Conservation (phyloP, 75 land plant species). For the Picea sitchensis region DNA sequence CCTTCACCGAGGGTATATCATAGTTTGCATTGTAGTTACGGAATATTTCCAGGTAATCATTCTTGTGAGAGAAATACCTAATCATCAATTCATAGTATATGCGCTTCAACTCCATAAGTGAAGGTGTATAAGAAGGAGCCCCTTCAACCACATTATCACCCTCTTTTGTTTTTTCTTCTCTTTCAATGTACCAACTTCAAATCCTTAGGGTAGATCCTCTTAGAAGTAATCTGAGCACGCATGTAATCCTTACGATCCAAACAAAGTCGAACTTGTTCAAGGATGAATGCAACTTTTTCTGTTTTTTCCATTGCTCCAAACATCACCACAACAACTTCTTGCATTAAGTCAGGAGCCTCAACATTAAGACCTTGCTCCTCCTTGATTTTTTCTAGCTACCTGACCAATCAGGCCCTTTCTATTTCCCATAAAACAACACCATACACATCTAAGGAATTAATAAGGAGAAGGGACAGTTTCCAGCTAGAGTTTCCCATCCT, state of each 20-base stretch:
- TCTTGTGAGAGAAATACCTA: slow-evolving; percentile 28
- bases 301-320: slow-evolving; percentile 99
- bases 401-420: slow-evolving; percentile 85
- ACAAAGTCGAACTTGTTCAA: slow-evolving; percentile 97
- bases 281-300: slow-evolving; percentile 96
- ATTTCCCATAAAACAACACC: slow-evolving; percentile 72
- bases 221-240: slow-evolving; percentile 91
- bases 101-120: slow-evolving; percentile 74
- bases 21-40: too few species aligned
- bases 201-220: slow-evolving; percentile 87
- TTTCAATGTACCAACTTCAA: slow-evolving; percentile 71
- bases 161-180: slow-evolving; percentile 97
- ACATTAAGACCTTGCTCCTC: slow-evolving; percentile 95
- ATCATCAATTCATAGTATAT: slow-evolving; percentile 96
- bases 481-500: too few species aligned
- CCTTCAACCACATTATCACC: slow-evolving; percentile 86
- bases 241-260: slow-evolving; percentile 93
- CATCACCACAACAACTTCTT: slow-evolving; percentile 98
- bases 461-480: too few species aligned
- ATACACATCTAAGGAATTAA: too few species aligned
- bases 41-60: too few species aligned
- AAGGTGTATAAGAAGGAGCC: slow-evolving; percentile 88
- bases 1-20: too few species aligned
- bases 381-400: slow-evolving; percentile 86
- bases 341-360: slow-evolving; percentile 99